Percentiles rank a stretch among this genome's conserved stretches.
Conservation (phyloP, 176 grass and related monocot genomes). For the Tuctoria greenei region DNA sequence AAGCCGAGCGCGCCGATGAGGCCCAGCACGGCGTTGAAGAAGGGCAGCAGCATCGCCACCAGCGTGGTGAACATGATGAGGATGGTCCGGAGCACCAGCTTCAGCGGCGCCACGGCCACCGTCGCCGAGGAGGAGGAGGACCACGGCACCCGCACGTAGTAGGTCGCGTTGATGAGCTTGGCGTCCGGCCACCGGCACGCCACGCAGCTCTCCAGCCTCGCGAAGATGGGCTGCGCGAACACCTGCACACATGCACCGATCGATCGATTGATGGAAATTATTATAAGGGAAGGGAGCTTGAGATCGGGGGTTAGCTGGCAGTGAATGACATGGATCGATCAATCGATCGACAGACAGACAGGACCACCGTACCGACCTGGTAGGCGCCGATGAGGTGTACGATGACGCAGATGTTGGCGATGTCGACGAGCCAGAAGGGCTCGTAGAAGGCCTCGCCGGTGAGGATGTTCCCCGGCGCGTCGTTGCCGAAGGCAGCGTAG, state of each 20-base stretch:
- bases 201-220: conserved; percentile 70
- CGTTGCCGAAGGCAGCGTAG: conserved; percentile 84
- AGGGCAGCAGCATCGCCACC: conserved; percentile 79
- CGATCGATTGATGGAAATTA: no score
- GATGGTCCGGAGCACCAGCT: conserved; percentile 75
- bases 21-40: conserved; percentile 91
- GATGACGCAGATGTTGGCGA: conserved; percentile 88
- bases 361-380: conserved; percentile 37
- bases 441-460: conserved; percentile 84
- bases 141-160: conserved; percentile 57
- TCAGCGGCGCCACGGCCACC: conserved; percentile 60
- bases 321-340: no score
- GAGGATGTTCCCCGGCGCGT: conserved; percentile 79
- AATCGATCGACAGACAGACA: no score
- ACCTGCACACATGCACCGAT: conserved; percentile 43
- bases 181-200: conserved; percentile 68
- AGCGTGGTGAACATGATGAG: conserved; percentile 92
- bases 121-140: conserved; percentile 5
- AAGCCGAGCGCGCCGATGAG: conserved; percentile 89
- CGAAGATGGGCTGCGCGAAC: conserved; percentile 94
- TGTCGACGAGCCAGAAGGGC: conserved; percentile 95
- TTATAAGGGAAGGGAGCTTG: no score
- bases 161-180: conserved; percentile 83
- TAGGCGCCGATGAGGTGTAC: conserved; percentile 92
- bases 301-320: no score